phyloP scores from a whole-genome alignment of 179 eudicot species.

The Gypsophila paniculata region DNA sequence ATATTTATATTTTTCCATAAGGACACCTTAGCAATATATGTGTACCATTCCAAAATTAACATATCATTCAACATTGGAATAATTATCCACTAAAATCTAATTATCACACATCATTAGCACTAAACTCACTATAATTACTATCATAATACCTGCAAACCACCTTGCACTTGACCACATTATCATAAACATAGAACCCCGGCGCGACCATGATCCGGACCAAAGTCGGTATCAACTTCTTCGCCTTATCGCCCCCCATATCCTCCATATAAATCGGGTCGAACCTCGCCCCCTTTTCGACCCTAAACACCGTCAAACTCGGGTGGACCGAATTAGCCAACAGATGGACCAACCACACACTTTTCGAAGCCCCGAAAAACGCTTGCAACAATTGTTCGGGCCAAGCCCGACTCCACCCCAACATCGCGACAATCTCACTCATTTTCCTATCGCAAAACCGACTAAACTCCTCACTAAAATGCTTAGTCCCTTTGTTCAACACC shows the following conservation, averaged over 20 bases:
- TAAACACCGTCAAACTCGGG: constrained; percentile 54
- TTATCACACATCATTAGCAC: constrained; percentile 28
- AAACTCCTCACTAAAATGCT: constrained; percentile 81
- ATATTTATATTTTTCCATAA: background rate
- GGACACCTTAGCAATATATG: background rate
- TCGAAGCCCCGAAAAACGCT: constrained; percentile 76
- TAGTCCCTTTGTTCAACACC: constrained; percentile 73
- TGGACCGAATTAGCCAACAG: constrained; percentile 80
- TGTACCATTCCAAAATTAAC: background rate
- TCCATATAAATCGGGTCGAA: constrained; percentile 89
- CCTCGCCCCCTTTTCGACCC: constrained; percentile 58
- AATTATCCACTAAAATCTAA: background rate
- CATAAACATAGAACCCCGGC: constrained; percentile 87
- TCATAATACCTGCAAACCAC: constrained; percentile 71
- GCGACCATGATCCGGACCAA: constrained; percentile 78
- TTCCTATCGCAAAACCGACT: constrained; percentile 85
- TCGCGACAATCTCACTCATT: constrained; percentile 79
- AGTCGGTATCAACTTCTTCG: constrained; percentile 45
- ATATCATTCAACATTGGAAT: constrained; percentile 12
- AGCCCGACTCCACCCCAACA: constrained; percentile 80
- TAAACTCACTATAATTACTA: constrained; percentile 25
- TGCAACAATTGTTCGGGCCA: constrained; percentile 92
- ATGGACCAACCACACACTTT: constrained; percentile 81
- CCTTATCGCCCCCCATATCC: constrained; percentile 61
- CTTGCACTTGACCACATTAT: constrained; percentile 92